Evolutionary conservation across 805 yeast genomes (phyloP).

Genomic region (Candida piceae): DNA sequence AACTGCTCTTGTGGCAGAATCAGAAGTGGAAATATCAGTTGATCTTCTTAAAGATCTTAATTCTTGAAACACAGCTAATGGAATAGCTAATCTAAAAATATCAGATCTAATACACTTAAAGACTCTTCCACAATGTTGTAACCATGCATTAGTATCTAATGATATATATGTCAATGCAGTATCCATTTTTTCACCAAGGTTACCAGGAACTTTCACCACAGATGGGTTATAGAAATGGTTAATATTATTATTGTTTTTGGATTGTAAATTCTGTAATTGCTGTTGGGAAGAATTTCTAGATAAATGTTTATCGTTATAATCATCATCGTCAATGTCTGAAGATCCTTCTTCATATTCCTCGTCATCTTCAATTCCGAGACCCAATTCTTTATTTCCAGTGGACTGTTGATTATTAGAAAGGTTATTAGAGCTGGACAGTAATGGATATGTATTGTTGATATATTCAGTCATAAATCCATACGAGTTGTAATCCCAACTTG

Average conservation of each 20-base stretch:
- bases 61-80: slow-evolving; percentile 75
- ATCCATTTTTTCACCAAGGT: slow-evolving; percentile 55
- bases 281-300: no score
- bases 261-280: no score
- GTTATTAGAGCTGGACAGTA: no score
- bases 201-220: slow-evolving; percentile 32
- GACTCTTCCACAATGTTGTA: slow-evolving; percentile 73
- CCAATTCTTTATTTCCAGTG: slow-evolving; percentile 4
- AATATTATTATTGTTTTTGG: not conserved
- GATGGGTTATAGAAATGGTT: not conserved
- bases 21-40: slow-evolving; percentile 67
- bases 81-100: slow-evolving; percentile 57
- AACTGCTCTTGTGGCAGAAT: slow-evolving; percentile 77
- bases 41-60: slow-evolving; percentile 65
- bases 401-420: no score
- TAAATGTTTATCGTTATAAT: slow-evolving; percentile 13
- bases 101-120: slow-evolving; percentile 61
- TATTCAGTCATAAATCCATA: slow-evolving; percentile 29
- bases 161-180: slow-evolving; percentile 52
- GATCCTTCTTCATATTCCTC: slow-evolving; percentile 17
- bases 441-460: slow-evolving; percentile 22
- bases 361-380: slow-evolving; percentile 15
- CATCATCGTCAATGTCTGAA: slow-evolving; percentile 9
- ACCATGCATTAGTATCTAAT: slow-evolving; percentile 75
- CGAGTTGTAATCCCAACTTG: slow-evolving; percentile 28